Evolutionary conservation across 2,329 filamentous ascomycete species (phyloP), one percentile per base, ranked within the genome.

Genomic region (Neurospora crassa): DNA sequence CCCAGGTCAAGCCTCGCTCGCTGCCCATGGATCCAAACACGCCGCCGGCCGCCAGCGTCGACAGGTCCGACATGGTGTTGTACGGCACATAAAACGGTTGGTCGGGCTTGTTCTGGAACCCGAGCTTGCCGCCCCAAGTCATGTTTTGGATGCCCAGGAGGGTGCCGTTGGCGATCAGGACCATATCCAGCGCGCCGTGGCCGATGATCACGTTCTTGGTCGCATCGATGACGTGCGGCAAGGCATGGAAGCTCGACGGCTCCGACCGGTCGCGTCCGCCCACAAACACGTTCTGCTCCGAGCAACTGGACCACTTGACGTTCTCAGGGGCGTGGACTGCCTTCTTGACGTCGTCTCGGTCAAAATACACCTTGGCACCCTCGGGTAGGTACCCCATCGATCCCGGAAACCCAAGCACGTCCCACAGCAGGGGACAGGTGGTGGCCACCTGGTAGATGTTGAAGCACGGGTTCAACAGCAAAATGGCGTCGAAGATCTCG

Each of bases 61-160:
- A 71, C 20, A 72, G 47, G 75, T 70, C 73, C 80, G 29, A 85
- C 80, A 70, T 85, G 82, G 75, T 90, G 88, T 71, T 76, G 77
- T 88, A 89, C 0, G 92, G 91, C 0, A 94, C 90, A 78, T 87
- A 92, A 77, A 92, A 90, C 2, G 89, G 88, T 69, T 88, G 85
- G 1, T 78, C 78, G 0, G 92, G 92, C 0, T 81, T 79, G 1
- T 79, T 78, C 74, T 89, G 86, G 83, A 95, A 94, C 0, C 92
- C 92, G 69, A 91, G 87, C 63, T 84, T 79, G 5, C 91, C 92
- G 71, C 88, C 88, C 89, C 89, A 95, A 0, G 91, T 94, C 89
- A 94, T 92, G 82, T 94, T 94, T 78, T 95, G 92, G 72, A 94
- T 89, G 1, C 86, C 86, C 7, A 93, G 82, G 1, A 95, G 83